Evolutionary conservation across 495 filamentous ascomycete genomes (phyloP).

Genomic region (Talaromyces proteolyticus): DNA sequence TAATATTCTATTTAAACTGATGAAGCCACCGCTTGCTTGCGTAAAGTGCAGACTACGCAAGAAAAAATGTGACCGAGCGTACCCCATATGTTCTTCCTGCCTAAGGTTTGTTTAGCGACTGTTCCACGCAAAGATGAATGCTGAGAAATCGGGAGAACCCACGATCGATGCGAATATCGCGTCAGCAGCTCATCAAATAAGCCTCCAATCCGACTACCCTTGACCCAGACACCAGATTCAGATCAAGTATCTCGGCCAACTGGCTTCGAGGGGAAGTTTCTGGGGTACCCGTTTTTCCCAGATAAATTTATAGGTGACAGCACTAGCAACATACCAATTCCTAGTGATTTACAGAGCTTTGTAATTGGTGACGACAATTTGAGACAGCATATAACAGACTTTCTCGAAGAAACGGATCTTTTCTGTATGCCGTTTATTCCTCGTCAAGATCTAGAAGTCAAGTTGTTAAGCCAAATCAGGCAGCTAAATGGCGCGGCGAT

Average conservation of each 20-base stretch:
- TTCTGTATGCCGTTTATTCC: slow-evolving; percentile 9
- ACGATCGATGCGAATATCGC: slow-evolving; percentile 9
- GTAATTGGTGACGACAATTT: neutral
- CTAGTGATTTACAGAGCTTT: neutral
- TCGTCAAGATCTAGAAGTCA: neutral
- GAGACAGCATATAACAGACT: neutral
- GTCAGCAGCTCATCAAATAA: neutral
- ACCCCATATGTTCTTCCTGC: slow-evolving; percentile 10
- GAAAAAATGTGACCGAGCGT: slow-evolving; percentile 14
- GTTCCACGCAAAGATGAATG: neutral
- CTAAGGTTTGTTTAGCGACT: slow-evolving; percentile 1
- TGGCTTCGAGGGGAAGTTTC: slow-evolving; percentile 6
- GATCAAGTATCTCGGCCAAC: neutral
- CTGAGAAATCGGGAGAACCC: neutral
- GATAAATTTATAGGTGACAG: neutral
- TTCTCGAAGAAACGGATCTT: neutral
- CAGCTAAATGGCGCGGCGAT: slow-evolving; percentile 1
- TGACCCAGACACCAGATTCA: neutral
- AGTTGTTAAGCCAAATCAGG: neutral
- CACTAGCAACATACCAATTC: neutral
- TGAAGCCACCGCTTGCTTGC: slow-evolving; percentile 13
- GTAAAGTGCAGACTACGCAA: slow-evolving; percentile 12
- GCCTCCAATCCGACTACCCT: neutral
- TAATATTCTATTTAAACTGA: too few species aligned
- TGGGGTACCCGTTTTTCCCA: slow-evolving; percentile 4